phyloP scores from a whole-genome alignment of 495 filamentous ascomycete genomes.

The Xylaria nigripes region DNA sequence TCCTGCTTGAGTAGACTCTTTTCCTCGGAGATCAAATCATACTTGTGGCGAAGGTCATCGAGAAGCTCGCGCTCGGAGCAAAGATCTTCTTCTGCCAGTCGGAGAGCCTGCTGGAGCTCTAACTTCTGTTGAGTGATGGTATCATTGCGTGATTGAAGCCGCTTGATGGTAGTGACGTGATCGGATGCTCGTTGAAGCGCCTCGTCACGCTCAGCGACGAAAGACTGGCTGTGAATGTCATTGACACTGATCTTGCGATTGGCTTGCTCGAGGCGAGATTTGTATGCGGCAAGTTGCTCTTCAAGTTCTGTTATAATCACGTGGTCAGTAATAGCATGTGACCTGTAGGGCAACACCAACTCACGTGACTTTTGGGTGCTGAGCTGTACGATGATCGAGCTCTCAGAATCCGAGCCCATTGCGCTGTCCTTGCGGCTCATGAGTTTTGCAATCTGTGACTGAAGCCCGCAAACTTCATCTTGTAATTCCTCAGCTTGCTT shows the following conservation, averaged over 20 bases:
- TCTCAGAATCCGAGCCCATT: conserved; percentile 39
- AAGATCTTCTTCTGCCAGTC: conserved; percentile 29
- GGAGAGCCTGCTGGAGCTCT: conserved; percentile 32
- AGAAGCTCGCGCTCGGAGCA: conserved; percentile 28
- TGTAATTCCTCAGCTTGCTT: conserved; percentile 42
- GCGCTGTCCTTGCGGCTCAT: conserved; percentile 37
- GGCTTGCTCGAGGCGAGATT: conserved; percentile 38
- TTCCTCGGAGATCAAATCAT: conserved; percentile 22
- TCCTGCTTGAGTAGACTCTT: conserved; percentile 33
- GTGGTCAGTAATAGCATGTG: not conserved
- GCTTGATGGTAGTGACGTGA: conserved; percentile 37
- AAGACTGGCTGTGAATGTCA: conserved; percentile 39
- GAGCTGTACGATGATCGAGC: conserved; percentile 30
- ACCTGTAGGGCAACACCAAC: not conserved
- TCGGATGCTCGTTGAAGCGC: conserved; percentile 35
- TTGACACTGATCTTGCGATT: conserved; percentile 36
- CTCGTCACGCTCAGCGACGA: conserved; percentile 39
- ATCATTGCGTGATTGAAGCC: conserved; percentile 28
- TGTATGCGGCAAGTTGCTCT: conserved; percentile 34
- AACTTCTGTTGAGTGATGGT: conserved; percentile 26
- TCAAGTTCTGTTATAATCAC: conserved; percentile 26
- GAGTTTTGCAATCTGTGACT: conserved; percentile 33
- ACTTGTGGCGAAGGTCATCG: conserved; percentile 26
- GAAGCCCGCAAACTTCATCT: conserved; percentile 36
- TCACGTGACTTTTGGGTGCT: conserved; percentile 24